Evolutionary conservation across 768 basidiomycete genomes (phyloP), one percentile per base, ranked within the genome.

Genomic region (Pulveroboletus ravenelii): DNA sequence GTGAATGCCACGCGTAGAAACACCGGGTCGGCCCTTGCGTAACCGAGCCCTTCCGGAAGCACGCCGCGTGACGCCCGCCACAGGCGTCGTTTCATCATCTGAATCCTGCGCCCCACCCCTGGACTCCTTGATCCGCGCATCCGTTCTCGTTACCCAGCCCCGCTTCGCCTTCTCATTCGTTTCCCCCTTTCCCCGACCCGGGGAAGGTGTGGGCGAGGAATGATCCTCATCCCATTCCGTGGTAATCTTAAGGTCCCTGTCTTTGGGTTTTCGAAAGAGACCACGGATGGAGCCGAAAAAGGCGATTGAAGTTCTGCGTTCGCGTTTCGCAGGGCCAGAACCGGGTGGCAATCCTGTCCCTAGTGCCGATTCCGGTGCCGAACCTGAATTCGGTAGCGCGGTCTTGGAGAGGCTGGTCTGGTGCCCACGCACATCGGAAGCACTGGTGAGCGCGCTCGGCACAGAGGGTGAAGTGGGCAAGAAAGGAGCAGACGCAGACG

Each of bases 61-160:
- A 1, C 30, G 43, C 36, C 40, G 20, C 1, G 2, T 15, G 2
- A 48, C 39, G 20, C 23, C 41, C 20, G 7, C 17, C n/a, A 6
- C 18, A 1, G 32, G 3, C 12, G 27, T 23, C 3, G 44, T 44
- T 10, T 66, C 64, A 2, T 52, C 49, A 20, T 65, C 67, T 5
- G 58, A 62, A 30, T 54, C 48, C 12, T 48, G 41, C 2, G 12
- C 36, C 12, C 45, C 30, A 13, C 46, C 32, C 15, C 12, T 40
- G 1, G 31, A 18, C 17, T 44, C 48, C 30, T 45, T 53, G 41
- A 65, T 39, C 42, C 59, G 27, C 3, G 55, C 55, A 34, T 67
- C 67, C 40, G 65, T 67, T 30, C 65, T 47, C 15, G 67, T 64
- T n/a, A 64, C 59, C 67, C 67, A 69, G 4, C 56, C 50, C 10